Evolutionary conservation across 1,139 yeast genomes (phyloP), one percentile per base, ranked within the genome.

Genomic region (Magnusiomyces sp.): DNA sequence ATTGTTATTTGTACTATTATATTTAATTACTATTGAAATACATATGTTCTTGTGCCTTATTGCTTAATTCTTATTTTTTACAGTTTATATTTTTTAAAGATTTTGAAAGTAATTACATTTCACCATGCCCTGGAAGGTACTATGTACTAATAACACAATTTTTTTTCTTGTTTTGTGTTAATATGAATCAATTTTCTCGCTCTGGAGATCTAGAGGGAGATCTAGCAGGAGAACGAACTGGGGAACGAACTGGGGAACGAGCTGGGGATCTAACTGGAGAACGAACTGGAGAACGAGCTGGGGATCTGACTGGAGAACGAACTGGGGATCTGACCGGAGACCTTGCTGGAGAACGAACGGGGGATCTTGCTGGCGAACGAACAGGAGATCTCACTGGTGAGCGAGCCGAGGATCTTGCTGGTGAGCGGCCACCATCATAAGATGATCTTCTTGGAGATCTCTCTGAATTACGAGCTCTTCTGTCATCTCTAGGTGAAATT

Each of bases 331-430:
- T 23, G 14, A 9, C 42, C 20, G 36, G 43, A 23, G 43, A 40
- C 7, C 43, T 9, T 10, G n/a, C 43, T 11, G 43, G 43, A 10
- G 43, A 40, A 2, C 43, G 34, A 17, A 17, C 43, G 2, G 43
- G 43, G 14, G 43, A 40, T 7, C 43, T 7, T 13, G 43, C 33
- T 5, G 29, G 45, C 4, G 45, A 42, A 2, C 45, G 23, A n/a
- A 19, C 29, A 32, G 45, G 45, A 17, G 45, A 42, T 16, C 45
- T 11, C 4, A 27, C 14, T n/a, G 38, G 29, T 2, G 31, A 16
- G 11, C 45, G 23, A n/a, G 14, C 29, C 19, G 45, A 37, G 9
- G 45, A 42, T 16, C 45, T 11, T 9, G 29, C 14, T n/a, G 38
- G 29, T 2, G 31, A 16, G 11, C 40, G 17, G 3, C 40, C 40